A percentile compares a stretch with the other conserved stretches of the same genome.
Conservation (phyloP, 73 alveolate genomes). For the Paramecium sonneborni region DNA sequence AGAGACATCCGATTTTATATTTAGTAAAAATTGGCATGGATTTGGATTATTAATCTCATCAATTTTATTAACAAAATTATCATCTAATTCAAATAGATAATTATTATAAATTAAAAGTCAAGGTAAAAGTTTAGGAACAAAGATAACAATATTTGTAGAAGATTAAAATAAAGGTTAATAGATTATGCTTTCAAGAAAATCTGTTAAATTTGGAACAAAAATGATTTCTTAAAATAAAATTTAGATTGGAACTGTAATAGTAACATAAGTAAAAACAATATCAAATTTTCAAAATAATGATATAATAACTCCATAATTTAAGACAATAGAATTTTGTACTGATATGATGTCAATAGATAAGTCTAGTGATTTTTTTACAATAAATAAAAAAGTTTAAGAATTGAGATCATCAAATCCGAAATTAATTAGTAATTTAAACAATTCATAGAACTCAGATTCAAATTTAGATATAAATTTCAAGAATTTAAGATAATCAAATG, state of each 20-base stretch:
- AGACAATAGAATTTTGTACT: background rate
- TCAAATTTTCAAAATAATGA: background rate
- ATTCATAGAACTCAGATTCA: background rate
- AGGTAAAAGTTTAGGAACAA: background rate
- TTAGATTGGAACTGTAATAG: background rate
- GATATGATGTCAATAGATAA: background rate
- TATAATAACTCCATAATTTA: background rate
- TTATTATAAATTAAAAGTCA: background rate
- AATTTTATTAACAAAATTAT: background rate
- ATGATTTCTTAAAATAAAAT: background rate
- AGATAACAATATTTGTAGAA: background rate
- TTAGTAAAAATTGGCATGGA: background rate
- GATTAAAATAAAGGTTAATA: background rate
- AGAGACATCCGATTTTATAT: background rate
- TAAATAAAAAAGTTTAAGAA: background rate
- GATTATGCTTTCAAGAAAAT: background rate
- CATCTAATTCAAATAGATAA: background rate
- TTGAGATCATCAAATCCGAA: background rate
- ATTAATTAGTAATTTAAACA: background rate
- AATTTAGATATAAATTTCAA: background rate
- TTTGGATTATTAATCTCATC: conserved; percentile 35
- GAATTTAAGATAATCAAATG: background rate
- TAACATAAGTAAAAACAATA: background rate
- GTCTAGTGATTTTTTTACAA: background rate
- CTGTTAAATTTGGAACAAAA: background rate